Evolutionary conservation across 148 eudicot genomes (phyloP).

Genomic region (Hydrangea macrophylla): DNA sequence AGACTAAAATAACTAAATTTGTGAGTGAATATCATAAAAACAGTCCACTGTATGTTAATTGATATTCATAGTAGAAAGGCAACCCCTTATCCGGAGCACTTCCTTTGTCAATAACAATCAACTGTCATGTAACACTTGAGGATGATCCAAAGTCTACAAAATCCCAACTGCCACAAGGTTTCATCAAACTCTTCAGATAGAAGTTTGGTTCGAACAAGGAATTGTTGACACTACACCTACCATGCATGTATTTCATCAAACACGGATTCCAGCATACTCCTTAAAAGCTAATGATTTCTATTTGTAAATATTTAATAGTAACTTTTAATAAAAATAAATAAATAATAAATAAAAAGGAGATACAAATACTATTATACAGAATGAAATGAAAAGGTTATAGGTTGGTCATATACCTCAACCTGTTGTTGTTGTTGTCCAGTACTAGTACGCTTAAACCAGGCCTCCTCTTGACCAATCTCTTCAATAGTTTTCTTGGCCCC

Average conservation of each 20-base stretch:
- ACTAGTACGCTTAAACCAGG: slow-evolving; percentile 78
- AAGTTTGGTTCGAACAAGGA: too few relatives aligned
- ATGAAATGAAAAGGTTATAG: background rate
- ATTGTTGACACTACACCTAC: too few relatives aligned
- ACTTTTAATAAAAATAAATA: background rate
- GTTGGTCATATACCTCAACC: slow-evolving; percentile 54
- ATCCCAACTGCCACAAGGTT: background rate
- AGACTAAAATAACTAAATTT: too few relatives aligned
- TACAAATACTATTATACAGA: background rate
- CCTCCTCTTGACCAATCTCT: slow-evolving; percentile 97
- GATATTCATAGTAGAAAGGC: too few relatives aligned
- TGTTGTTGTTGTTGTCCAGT: too few relatives aligned
- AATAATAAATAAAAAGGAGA: background rate
- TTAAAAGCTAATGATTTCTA: background rate
- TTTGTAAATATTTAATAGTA: background rate
- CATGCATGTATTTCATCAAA: slow-evolving; percentile 1
- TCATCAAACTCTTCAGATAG: background rate
- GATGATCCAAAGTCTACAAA: too few relatives aligned
- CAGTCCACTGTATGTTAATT: background rate
- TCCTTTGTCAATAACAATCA: background rate
- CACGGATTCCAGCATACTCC: background rate
- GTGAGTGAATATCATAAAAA: background rate
- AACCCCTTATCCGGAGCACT: background rate
- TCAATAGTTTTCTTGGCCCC: slow-evolving; percentile 63
- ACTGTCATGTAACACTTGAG: background rate